phyloP scores from a whole-genome alignment of 163 green algal species.

The Scenedesmus sp. region DNA sequence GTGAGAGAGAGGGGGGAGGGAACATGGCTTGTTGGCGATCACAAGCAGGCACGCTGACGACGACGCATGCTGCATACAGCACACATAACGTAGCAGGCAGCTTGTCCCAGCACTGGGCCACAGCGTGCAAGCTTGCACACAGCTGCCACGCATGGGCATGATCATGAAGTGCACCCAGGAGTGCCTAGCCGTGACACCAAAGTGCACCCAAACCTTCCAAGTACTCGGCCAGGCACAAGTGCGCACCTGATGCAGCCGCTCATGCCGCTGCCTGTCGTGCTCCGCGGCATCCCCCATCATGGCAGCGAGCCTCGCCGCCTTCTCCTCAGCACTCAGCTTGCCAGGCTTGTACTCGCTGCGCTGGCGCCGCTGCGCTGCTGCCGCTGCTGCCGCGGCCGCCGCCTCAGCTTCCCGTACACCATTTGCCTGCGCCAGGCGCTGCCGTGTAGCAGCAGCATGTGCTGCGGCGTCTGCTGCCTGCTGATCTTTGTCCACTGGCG shows the following conservation, averaged over 20 bases:
- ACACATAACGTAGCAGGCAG: too few species aligned
- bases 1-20: too few species aligned
- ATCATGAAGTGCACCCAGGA: too few species aligned
- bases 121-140: too few species aligned
- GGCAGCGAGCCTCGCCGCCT: conserved; percentile 73
- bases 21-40: too few species aligned
- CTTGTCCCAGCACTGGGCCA: too few species aligned
- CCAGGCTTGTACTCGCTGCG: conserved; percentile 72
- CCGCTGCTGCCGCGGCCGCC: conserved; percentile 17
- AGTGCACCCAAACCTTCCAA: background rate
- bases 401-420: conserved; percentile 71
- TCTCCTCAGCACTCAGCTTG: conserved; percentile 75
- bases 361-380: conserved; percentile 60
- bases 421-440: conserved; percentile 78
- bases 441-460: conserved; percentile 69
- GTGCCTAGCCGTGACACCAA: too few species aligned
- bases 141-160: too few species aligned
- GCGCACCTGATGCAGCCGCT: conserved; percentile 60
- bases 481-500: background rate
- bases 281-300: conserved; percentile 85
- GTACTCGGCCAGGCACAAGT: too few species aligned
- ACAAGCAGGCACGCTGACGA: too few species aligned
- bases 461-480: conserved; percentile 32
- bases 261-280: conserved; percentile 73
- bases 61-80: too few species aligned